Conservation (phyloP, 1,284 basidiomycete genomes). For the Irpex lacteus region DNA sequence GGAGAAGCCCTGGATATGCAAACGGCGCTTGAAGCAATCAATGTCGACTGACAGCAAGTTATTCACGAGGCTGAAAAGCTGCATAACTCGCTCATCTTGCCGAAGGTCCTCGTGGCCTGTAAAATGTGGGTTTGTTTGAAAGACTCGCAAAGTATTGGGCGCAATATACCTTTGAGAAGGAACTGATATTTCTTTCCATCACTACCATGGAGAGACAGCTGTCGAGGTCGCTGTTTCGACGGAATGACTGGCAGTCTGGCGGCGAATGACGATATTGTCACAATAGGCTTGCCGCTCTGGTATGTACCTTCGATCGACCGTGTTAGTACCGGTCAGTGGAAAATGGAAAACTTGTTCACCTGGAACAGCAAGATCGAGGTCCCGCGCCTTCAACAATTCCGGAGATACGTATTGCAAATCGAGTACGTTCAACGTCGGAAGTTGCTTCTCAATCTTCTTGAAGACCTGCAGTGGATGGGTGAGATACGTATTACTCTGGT, state of each 20-base stretch:
- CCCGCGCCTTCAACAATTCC: slow-evolving; percentile 83
- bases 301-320: slow-evolving; percentile 71
- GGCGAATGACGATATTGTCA: slow-evolving; percentile 83
- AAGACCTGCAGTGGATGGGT: slow-evolving; percentile 65
- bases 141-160: too few species aligned
- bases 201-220: slow-evolving; percentile 85
- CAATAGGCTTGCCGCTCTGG: slow-evolving; percentile 84
- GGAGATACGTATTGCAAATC: slow-evolving; percentile 99
- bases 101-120: slow-evolving; percentile 95
- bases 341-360: slow-evolving; percentile 44
- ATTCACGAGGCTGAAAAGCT: slow-evolving; percentile 97
- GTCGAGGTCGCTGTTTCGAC: slow-evolving; percentile 95
- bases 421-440: slow-evolving; percentile 87
- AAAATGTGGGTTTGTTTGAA: too few species aligned
- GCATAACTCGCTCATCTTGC: slow-evolving; percentile 99
- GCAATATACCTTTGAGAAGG: slow-evolving; percentile 57
- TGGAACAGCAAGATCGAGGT: slow-evolving; percentile 93
- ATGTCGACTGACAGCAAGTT: slow-evolving; percentile 92
- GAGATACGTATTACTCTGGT: neutral
- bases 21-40: slow-evolving; percentile 92
- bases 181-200: slow-evolving; percentile 97
- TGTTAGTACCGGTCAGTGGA: neutral
- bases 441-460: slow-evolving; percentile 94
- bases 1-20: slow-evolving; percentile 92
- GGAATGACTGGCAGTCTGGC: slow-evolving; percentile 91